Evolutionary conservation across 1,139 yeast genomes (phyloP).

Genomic region (Blastobotrys persicus): DNA sequence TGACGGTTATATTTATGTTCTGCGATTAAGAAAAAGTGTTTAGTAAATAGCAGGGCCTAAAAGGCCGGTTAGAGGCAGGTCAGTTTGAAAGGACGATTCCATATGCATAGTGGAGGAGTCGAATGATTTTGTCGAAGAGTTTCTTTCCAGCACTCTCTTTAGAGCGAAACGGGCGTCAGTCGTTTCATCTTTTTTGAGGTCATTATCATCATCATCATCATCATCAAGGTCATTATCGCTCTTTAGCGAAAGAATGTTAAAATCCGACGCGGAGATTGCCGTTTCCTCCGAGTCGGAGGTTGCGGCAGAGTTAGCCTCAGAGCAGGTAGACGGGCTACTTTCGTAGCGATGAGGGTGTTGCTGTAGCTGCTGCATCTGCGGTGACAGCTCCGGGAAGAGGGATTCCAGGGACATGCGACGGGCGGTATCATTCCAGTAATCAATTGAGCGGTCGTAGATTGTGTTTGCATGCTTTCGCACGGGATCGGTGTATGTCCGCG

Average conservation of each 20-base stretch:
- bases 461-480: conserved; percentile 17
- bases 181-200: conserved; percentile 13
- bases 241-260: not conserved
- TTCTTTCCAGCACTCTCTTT: conserved; percentile 18
- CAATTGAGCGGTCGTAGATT: conserved; percentile 19
- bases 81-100: conserved; percentile 1
- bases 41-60: conserved; percentile 11
- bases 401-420: conserved; percentile 26
- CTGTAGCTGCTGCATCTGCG: conserved; percentile 5
- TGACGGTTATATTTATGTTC: too few species aligned
- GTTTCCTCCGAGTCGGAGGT: conserved; percentile 13
- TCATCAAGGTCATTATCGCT: conserved; percentile 8
- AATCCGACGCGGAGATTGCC: conserved; percentile 8
- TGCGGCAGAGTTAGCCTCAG: conserved; percentile 2
- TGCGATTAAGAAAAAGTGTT: not conserved
- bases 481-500: conserved; percentile 14
- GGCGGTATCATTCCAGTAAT: conserved; percentile 19
- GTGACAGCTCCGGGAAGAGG: conserved; percentile 24
- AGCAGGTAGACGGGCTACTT: not conserved
- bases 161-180: conserved; percentile 19
- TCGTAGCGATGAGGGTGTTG: not conserved
- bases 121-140: conserved; percentile 13
- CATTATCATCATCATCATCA: conserved; percentile 9
- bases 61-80: conserved; percentile 10
- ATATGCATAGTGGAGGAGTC: conserved; percentile 8